Evolutionary conservation across 768 basidiomycete genomes (phyloP), one percentile per base, ranked within the genome.

Genomic region (Rhodotorula taiwanensis): DNA sequence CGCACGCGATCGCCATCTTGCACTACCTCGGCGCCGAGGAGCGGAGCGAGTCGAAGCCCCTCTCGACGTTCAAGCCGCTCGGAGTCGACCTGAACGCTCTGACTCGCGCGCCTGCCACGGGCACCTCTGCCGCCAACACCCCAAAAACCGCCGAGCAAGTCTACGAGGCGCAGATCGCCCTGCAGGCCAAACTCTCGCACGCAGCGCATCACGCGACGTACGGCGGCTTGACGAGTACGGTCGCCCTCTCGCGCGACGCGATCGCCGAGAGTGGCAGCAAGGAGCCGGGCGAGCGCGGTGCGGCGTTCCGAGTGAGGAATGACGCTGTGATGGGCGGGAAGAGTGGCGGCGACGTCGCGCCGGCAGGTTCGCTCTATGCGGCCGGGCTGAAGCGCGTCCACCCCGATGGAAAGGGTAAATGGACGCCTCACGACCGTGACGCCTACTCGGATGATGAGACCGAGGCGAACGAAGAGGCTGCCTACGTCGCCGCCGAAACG

Each of bases 401-500:
- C 13, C 14, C 27, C 16, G 15, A 2, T 5, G 50, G 9, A 23
- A 15, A n/a, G 23, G 14, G 9, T 4, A 15, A n/a, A 33, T 4
- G 9, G 16, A 25, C 21, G 33, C n/a, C 20, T 23, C n/a, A n/a
- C 15, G 49, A 25, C 5, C n/a, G 64, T 20, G 64, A 60, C 3
- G 49, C 64, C 8, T 52, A 60, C 44, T 65, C 64, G 16, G 64
- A 65, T 25, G 44, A 58, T 23, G 64, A 65, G 23, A 58, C 51
- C 30, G 58, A 65, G 31, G 36, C 5, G 28, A 47, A 49, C 30
- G 31, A 50, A 43, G 54, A 56, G 5, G 44, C 15, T 42, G 47
- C 10, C 20, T 18, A 55, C 13, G 27, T 10, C 23, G 49, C 4
- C 10, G 28, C 10, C 27, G 48, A 41, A n/a, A 39, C 27, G 31